These are phyloP conservation scores for Biscogniauxia marginata DNA, from an alignment of 2,329 filamentous ascomycete genomes.

Conservation along the genomic window DNA sequence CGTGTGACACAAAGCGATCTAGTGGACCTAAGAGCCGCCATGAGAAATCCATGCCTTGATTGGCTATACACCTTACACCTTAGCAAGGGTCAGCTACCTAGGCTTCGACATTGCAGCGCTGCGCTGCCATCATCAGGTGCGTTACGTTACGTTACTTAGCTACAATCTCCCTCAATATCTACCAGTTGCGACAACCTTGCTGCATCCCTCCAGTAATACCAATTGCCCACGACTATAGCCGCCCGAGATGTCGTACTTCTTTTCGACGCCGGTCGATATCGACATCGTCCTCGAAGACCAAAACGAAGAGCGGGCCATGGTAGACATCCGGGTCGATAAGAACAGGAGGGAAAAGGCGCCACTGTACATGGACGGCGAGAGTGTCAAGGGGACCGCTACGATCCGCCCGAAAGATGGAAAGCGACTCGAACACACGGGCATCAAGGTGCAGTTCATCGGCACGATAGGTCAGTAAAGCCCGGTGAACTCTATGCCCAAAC, in stretches of 20 bases:
- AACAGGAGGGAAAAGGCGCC: constrained; percentile 95
- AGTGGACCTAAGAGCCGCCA: too few relatives aligned
- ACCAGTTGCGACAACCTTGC: background rate
- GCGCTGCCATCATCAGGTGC: background rate
- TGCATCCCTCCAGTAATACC: background rate
- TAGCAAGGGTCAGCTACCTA: background rate
- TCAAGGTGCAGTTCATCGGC: constrained; percentile 99
- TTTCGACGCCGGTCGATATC: constrained; percentile 97
- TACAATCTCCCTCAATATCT: background rate
- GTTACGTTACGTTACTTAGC: background rate
- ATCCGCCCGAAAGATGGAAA: constrained; percentile 97
- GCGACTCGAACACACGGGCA: constrained; percentile 94
- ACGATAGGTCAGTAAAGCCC: constrained; percentile 76
- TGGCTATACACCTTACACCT: background rate
- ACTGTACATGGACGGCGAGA: constrained; percentile 96
- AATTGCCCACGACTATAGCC: constrained; percentile 6
- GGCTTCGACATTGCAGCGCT: background rate
- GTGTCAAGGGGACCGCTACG: constrained; percentile 93
- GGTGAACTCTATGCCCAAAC: too few relatives aligned
- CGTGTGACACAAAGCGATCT: too few relatives aligned
- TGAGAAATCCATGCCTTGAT: too few relatives aligned
- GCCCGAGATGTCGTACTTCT: constrained; percentile 85
- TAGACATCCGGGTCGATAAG: constrained; percentile 98
- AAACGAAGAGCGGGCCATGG: constrained; percentile 87
- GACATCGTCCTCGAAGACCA: constrained; percentile 91